Conservation (phyloP, 805 yeast genomes). For the Myxozyma sirexii region DNA sequence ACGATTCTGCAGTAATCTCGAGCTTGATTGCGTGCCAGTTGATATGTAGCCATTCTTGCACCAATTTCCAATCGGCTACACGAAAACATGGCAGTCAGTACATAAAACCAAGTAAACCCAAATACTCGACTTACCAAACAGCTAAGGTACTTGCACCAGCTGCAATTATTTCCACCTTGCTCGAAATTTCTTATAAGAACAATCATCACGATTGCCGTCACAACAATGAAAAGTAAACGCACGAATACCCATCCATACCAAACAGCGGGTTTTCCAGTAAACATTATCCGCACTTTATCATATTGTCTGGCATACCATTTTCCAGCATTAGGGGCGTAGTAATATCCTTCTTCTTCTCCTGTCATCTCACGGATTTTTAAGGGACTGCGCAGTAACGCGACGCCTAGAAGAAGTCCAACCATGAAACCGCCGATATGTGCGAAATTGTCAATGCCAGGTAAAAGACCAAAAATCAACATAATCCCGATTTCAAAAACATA, state of each 20-base stretch:
- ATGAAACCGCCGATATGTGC: constrained; percentile 76
- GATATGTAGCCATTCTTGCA: constrained; percentile 17
- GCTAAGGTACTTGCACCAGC: constrained; percentile 74
- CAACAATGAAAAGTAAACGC: constrained; percentile 50
- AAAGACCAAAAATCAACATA: constrained; percentile 62
- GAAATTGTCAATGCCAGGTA: constrained; percentile 76
- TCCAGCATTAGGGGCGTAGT: constrained; percentile 22
- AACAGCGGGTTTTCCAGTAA: constrained; percentile 36
- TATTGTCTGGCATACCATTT: constrained; percentile 36
- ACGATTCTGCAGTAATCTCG: neutral
- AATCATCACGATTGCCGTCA: constrained; percentile 55
- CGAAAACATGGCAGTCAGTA: neutral
- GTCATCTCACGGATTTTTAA: constrained; percentile 38
- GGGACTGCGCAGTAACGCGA: constrained; percentile 60
- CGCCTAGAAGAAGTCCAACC: constrained; percentile 57
- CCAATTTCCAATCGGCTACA: constrained; percentile 24
- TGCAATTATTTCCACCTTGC: constrained; percentile 55
- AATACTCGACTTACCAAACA: constrained; percentile 43
- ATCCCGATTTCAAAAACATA: constrained; percentile 61
- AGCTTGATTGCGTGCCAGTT: neutral
- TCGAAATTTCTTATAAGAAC: constrained; percentile 53
- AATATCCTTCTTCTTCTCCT: constrained; percentile 24
- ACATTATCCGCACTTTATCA: constrained; percentile 34
- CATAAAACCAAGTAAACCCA: neutral
- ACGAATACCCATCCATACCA: constrained; percentile 58